Base-by-base conservation (phyloP, 768 basidiomycete species). In the Rubroboletus satanas region DNA sequence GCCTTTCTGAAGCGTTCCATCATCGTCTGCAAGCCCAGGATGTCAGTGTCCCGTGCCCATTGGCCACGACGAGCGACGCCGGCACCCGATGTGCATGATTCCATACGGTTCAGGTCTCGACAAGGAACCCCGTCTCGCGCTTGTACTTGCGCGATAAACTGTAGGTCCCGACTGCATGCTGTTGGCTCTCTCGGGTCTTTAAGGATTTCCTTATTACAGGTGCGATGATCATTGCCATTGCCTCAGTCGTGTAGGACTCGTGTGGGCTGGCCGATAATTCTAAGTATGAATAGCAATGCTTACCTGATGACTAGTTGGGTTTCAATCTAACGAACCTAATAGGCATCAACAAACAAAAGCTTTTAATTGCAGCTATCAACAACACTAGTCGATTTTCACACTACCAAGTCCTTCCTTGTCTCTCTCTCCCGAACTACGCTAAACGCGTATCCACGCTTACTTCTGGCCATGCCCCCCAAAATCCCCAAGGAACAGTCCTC, bases 321-420 rank as follows among this genome's bases (percentile, higher is more conserved):
- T 71, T 72, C 71, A 71, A 71, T 72, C 38, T 58, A 68, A 50
- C 48, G 66, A 70, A 51, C 69, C 69, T 62, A 71, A 71, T 71
- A 71, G 65, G 51, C 41, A 72, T 72, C 69, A 71, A 71, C 71
- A 71, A 71, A 71, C 71, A 69, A 71, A 64, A 67, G 69, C 71
- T 71, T 71, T 71, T 71, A 71, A 71, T 69, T 62, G 67, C 69
- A 71, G 54, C 60, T 58, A 69, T 71, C 71, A 72, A 73, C 72
- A 73, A 68, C 53, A 54, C 58, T 70, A 71, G 66, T 69, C 53
- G 57, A 72, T 69, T 73, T 73, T 73, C 71, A 65, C 64, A 68
- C 68, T 72, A 73, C 66, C 66, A 72, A 74, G 61, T 54, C 64
- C 69, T 70, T 66, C 66, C 66, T 76, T 75, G 69, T 69, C 66